phyloP scores from a whole-genome alignment of 495 filamentous ascomycete genomes.

The Xylaria curta region DNA sequence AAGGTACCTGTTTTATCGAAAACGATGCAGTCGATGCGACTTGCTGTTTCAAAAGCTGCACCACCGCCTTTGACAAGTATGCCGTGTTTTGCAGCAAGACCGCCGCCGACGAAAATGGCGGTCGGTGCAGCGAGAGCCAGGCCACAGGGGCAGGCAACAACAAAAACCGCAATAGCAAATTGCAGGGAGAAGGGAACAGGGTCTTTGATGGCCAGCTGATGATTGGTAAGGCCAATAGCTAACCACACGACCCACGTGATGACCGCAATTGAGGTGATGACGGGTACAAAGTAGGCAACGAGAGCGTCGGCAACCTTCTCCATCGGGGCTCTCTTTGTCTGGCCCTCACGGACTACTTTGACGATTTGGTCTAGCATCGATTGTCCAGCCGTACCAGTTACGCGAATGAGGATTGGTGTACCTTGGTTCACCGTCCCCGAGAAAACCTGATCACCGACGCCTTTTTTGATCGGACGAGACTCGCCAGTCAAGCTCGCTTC shows the following conservation, averaged over 20 bases:
- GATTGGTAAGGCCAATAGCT: slow-evolving; percentile 70
- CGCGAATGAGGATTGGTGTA: slow-evolving; percentile 68
- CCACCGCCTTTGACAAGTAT: slow-evolving; percentile 96
- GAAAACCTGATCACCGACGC: slow-evolving; percentile 73
- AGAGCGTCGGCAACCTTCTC: slow-evolving; percentile 84
- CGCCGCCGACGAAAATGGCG: slow-evolving; percentile 89
- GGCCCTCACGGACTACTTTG: slow-evolving; percentile 86
- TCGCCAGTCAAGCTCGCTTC: slow-evolving; percentile 93
- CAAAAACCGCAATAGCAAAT: slow-evolving; percentile 94
- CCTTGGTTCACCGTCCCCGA: slow-evolving; percentile 88
- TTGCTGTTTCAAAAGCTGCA: slow-evolving; percentile 94
- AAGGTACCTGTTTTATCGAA: slow-evolving; percentile 98
- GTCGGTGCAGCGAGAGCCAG: slow-evolving; percentile 92
- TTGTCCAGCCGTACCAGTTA: slow-evolving; percentile 73
- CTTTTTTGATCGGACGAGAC: slow-evolving; percentile 76
- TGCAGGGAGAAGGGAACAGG: slow-evolving; percentile 83
- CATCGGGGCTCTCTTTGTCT: slow-evolving; percentile 84
- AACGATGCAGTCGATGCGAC: slow-evolving; percentile 81
- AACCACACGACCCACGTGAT: slow-evolving; percentile 87
- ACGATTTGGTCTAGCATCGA: slow-evolving; percentile 96
- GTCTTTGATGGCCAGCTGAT: slow-evolving; percentile 69
- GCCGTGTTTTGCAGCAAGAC: slow-evolving; percentile 84
- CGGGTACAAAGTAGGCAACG: slow-evolving; percentile 88
- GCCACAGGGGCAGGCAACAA: slow-evolving; percentile 93
- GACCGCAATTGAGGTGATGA: slow-evolving; percentile 81